These are phyloP conservation scores for Zelopaecilomyces penicillatus DNA, from an alignment of 2,329 filamentous ascomycete species.

Conservation along the genomic window DNA sequence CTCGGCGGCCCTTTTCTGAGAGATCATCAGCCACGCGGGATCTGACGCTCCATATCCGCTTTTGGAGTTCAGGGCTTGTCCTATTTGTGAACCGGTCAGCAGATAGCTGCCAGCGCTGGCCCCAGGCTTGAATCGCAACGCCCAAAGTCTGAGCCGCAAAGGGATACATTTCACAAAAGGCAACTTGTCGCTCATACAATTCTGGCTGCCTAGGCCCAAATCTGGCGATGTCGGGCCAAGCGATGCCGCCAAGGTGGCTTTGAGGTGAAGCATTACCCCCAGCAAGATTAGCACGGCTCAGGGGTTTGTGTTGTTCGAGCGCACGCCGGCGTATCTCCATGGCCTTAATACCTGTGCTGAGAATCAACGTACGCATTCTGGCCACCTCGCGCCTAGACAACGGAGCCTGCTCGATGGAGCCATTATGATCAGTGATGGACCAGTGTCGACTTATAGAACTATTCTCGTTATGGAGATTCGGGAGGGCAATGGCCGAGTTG, in stretches of 20 bases:
- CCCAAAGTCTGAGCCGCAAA: conserved; percentile 44
- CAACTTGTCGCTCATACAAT: conserved; percentile 26
- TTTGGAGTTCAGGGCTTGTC: conserved; percentile 45
- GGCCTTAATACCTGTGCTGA: conserved; percentile 85
- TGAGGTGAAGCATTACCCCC: conserved; percentile 14
- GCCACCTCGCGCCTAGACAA: conserved; percentile 67
- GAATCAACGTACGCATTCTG: conserved; percentile 65
- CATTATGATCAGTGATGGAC: conserved; percentile 40
- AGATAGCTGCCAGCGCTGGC: conserved; percentile 48
- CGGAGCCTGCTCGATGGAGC: conserved; percentile 24
- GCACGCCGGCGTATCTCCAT: conserved; percentile 66
- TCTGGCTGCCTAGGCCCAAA: conserved; percentile 28
- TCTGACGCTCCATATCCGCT: conserved; percentile 39
- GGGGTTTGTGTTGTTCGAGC: conserved; percentile 35
- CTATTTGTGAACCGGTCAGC: conserved; percentile 51
- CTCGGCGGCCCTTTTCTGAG: conserved; percentile 52
- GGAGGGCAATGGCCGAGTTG: conserved; percentile 23
- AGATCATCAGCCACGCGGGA: conserved; percentile 44
- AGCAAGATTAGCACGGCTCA: conserved; percentile 14
- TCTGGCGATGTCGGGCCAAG: conserved; percentile 36
- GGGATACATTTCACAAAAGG: conserved; percentile 39
- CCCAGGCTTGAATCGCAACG: conserved; percentile 36
- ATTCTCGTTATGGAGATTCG: conserved; percentile 14
- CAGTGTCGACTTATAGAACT: conserved; percentile 34
- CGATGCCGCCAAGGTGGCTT: conserved; percentile 16